phyloP scores from a whole-genome alignment of 805 yeast genomes.

The Saccharomycopsis fermentans region DNA sequence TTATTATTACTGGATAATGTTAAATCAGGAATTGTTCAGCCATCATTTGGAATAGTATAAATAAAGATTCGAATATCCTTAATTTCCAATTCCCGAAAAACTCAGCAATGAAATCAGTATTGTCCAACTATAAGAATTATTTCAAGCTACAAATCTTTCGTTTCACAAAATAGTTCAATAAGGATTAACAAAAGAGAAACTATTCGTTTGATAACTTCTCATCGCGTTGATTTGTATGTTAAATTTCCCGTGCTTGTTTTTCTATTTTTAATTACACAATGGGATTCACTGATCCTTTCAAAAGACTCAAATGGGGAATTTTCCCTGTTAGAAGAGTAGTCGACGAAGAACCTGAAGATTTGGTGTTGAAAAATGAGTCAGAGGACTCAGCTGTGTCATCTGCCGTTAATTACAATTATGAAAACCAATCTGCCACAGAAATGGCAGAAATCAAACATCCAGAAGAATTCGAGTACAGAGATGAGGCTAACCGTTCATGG shows the following conservation, averaged over 20 bases:
- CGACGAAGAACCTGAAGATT: conserved; percentile 3
- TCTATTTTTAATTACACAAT: background rate
- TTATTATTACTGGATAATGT: no score
- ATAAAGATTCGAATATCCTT: no score
- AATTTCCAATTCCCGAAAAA: no score
- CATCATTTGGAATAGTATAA: no score
- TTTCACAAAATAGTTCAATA: no score
- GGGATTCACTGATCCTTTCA: conserved; percentile 3
- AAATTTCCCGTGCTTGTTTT: no score
- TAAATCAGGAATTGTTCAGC: no score
- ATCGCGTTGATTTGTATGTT: background rate
- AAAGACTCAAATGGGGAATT: conserved; percentile 12
- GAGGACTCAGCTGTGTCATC: background rate
- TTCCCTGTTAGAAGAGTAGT: conserved; percentile 5
- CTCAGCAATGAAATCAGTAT: no score
- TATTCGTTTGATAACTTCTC: background rate
- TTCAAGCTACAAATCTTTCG: no score
- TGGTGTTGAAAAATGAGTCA: background rate
- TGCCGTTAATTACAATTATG: background rate
- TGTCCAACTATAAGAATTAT: no score
- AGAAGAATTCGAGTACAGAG: conserved; percentile 26
- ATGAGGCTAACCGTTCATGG: conserved; percentile 33
- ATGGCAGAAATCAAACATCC: background rate
- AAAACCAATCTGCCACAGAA: background rate
- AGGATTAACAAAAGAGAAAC: background rate